These are phyloP conservation scores for Colletotrichum higginsianum DNA, from an alignment of 2,329 filamentous ascomycete species.

Conservation along the genomic window DNA sequence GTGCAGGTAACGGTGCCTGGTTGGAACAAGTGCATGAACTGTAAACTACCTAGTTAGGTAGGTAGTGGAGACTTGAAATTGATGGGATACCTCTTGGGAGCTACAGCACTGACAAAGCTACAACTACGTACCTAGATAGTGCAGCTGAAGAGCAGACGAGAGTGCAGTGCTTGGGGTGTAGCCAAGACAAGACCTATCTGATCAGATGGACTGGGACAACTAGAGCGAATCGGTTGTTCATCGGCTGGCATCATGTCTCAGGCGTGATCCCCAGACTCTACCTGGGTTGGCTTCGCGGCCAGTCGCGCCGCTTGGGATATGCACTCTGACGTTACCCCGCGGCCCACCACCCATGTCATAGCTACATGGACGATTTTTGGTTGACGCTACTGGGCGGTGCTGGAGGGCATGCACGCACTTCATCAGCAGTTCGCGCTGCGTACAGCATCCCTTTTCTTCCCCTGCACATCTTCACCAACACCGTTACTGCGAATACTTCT, in stretches of 20 bases:
- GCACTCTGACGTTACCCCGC: slow-evolving; percentile 41
- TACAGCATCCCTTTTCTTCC: slow-evolving; percentile 24
- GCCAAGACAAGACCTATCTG: not conserved
- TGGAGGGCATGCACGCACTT: slow-evolving; percentile 1
- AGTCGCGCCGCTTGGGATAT: slow-evolving; percentile 4
- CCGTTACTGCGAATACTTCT: slow-evolving; percentile 7
- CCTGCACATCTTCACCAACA: slow-evolving; percentile 23
- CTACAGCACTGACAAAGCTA: too few species aligned
- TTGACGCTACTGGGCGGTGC: slow-evolving; percentile 5
- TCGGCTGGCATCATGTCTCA: slow-evolving; percentile 19
- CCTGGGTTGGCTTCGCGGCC: slow-evolving; percentile 17
- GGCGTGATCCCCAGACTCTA: slow-evolving; percentile 12
- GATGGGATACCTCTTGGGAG: too few species aligned
- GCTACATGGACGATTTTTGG: slow-evolving; percentile 29
- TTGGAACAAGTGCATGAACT: not conserved
- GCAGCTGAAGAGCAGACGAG: slow-evolving; percentile 26
- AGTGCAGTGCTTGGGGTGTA: not conserved
- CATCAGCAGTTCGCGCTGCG: slow-evolving; percentile 35
- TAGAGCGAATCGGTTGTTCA: slow-evolving; percentile 26
- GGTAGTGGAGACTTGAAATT: too few species aligned
- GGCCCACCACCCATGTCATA: slow-evolving; percentile 43
- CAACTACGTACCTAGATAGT: too few species aligned
- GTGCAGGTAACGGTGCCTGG: slow-evolving; percentile 4
- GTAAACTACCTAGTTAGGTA: too few species aligned
- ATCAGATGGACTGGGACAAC: slow-evolving; percentile 9